Base-by-base conservation (phyloP, 148 eudicot species). In the Beta vulgaris region DNA sequence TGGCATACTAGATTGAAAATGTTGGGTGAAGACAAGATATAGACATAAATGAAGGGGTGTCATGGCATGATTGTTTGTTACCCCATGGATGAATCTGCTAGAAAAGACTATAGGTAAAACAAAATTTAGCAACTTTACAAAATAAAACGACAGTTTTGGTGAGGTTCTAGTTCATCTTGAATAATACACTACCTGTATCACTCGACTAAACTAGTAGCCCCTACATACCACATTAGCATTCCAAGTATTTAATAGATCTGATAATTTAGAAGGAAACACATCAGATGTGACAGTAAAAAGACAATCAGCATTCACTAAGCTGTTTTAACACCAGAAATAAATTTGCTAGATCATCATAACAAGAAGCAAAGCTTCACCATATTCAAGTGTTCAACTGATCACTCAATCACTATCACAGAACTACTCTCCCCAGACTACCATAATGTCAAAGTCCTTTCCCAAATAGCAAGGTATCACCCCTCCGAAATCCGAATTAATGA, bases 161-260 rank as follows among this genome's bases (percentile, higher is more conserved):
- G 63, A 34, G 49, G 19, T 75, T 66, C 64, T 66, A 49, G 32
- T 68, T 69, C 78, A 68, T n/a, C 37, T 35, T 40, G 67, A 76
- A 72, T 25, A 73, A 4, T 39, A 58, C 44, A 55, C 25, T 25
- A 73, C 12, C 44, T 40, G 39, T 13, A 53, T 19, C 61, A 54
- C 31, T 53, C 14, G 9, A 49, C 62, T 64, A 64, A 35, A 54
- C 36, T 64, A 43, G 29, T 46, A 61, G 0, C n/a, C n/a, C n/a
- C n/a, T n/a, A n/a, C n/a, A n/a, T n/a, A n/a, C n/a, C n/a, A n/a
- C n/a, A n/a, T 2, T 29, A 14, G 35, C 42, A 34, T 29, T n/a
- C 28, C 60, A 55, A n/a, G 1, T 55, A 55, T 5, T 58, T 14
- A 16, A 26, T 42, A 13, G 19, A 34, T 46, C 32, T 34, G 9